Conservation (phyloP, 2,329 filamentous ascomycete genomes). For the Mariannaea elegans region DNA sequence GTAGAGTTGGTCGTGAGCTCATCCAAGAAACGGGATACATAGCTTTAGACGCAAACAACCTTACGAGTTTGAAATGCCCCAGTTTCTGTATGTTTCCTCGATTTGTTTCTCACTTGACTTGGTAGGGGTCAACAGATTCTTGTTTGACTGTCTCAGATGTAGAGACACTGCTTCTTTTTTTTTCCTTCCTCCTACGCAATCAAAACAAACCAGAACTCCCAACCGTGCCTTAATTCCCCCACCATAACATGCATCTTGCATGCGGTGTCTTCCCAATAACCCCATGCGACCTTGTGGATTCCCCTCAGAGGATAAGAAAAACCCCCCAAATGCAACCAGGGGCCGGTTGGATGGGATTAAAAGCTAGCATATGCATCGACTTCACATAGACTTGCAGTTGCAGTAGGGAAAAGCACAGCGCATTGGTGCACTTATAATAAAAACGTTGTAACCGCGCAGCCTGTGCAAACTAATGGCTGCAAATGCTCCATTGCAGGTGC, state of each 20-base stretch:
- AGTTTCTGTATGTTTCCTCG: not conserved
- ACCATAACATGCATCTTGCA: constrained; percentile 3
- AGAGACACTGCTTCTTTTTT: not conserved
- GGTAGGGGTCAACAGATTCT: not conserved
- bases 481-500: constrained; percentile 4
- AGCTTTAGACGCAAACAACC: no score
- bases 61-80: no score
- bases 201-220: not conserved
- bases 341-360: not conserved
- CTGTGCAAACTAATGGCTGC: constrained; percentile 8
- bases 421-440: not conserved
- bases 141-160: not conserved
- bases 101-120: not conserved
- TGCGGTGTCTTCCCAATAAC: constrained; percentile 1
- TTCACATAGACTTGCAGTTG: not conserved
- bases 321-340: not conserved
- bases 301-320: not conserved
- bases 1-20: not conserved
- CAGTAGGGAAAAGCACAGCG: not conserved
- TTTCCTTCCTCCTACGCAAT: not conserved
- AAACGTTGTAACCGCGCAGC: constrained; percentile 17
- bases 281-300: constrained; percentile 17
- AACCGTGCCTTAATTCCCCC: no score
- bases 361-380: constrained; percentile 1
- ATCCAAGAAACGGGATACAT: not conserved